Evolutionary conservation across 2,329 filamentous ascomycete species (phyloP).

Genomic region (Venturia effusa): DNA sequence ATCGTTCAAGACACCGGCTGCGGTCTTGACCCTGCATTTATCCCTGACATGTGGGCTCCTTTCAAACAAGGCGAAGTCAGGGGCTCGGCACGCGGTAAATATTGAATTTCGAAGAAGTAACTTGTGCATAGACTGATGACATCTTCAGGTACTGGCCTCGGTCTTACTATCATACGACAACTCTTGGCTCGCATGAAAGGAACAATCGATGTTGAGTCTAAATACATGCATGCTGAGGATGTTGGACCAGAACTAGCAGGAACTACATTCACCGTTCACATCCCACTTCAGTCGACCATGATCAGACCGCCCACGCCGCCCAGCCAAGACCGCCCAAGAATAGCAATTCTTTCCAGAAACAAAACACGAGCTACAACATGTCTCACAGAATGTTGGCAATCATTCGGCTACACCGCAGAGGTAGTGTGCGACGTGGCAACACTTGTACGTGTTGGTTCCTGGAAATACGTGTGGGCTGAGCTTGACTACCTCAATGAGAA

Average conservation of each 20-base stretch:
- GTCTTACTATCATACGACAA: slow-evolving; percentile 7
- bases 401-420: neutral
- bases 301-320: neutral
- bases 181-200: slow-evolving; percentile 10
- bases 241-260: slow-evolving; percentile 6
- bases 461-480: slow-evolving; percentile 9
- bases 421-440: neutral
- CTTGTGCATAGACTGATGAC: neutral
- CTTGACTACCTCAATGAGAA: slow-evolving; percentile 8
- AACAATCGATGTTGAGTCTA: slow-evolving; percentile 7
- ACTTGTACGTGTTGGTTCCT: neutral
- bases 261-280: slow-evolving; percentile 8
- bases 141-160: slow-evolving; percentile 3
- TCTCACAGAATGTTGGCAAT: slow-evolving; percentile 6
- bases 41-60: slow-evolving; percentile 11
- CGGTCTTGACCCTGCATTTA: slow-evolving; percentile 10
- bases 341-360: slow-evolving; percentile 8
- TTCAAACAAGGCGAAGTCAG: slow-evolving; percentile 12
- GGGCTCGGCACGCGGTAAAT: slow-evolving; percentile 5
- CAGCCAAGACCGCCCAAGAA: neutral
- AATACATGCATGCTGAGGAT: slow-evolving; percentile 8
- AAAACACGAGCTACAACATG: neutral
- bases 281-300: slow-evolving; percentile 3
- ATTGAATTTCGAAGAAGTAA: neutral
- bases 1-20: slow-evolving; percentile 9